These are phyloP conservation scores for Geotrichum carabidarum DNA, from an alignment of 1,139 yeast genomes.

Conservation along the genomic window DNA sequence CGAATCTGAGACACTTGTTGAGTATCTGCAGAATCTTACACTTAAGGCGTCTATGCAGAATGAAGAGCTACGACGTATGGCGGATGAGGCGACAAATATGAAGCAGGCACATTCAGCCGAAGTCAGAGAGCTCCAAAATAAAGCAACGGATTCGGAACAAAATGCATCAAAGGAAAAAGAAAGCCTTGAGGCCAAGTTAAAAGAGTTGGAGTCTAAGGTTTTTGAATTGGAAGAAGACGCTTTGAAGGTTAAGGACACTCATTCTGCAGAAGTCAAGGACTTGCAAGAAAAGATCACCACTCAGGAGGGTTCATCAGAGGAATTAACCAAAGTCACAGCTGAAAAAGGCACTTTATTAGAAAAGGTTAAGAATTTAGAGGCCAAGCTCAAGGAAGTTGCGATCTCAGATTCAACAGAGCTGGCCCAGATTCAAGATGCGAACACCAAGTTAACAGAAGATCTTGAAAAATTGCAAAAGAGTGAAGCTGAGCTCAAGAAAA, in stretches of 20 bases:
- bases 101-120: conserved; percentile 20
- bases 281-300: conserved; percentile 11
- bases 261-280: conserved; percentile 1
- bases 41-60: conserved; percentile 57
- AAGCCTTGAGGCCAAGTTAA: neutral
- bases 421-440: neutral
- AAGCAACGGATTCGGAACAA: conserved; percentile 17
- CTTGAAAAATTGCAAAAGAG: conserved; percentile 18
- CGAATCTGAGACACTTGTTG: conserved; percentile 65
- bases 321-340: conserved; percentile 12
- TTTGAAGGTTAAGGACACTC: neutral
- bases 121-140: conserved; percentile 18
- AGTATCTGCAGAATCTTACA: conserved; percentile 60
- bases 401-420: neutral
- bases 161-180: conserved; percentile 16
- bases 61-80: conserved; percentile 46
- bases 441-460: conserved; percentile 25
- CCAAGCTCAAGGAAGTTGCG: conserved; percentile 14
- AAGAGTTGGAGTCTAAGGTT: neutral
- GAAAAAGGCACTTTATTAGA: conserved; percentile 9
- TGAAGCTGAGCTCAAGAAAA: conserved; percentile 25
- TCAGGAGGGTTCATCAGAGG: conserved; percentile 16
- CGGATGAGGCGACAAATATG: conserved; percentile 36
- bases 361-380: conserved; percentile 7
- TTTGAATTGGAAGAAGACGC: neutral